Evolutionary conservation across 257 asterid genomes (phyloP).

Genomic region (Petunia axillaris): DNA sequence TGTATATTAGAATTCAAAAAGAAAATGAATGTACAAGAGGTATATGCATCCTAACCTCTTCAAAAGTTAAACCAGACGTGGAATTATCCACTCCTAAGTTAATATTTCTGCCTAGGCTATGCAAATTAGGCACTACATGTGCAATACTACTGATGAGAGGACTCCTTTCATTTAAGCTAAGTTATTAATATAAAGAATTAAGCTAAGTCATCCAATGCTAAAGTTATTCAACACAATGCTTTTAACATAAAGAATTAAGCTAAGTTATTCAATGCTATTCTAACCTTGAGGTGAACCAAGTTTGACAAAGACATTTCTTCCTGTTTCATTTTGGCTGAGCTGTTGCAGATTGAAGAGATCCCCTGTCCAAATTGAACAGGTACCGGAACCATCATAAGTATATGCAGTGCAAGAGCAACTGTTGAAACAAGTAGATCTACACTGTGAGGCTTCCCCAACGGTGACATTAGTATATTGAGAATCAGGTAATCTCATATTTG

Average conservation of each 20-base stretch:
- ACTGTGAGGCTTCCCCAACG: not conserved
- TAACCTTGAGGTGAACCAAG: not conserved
- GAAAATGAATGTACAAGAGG: no score
- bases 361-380: not conserved
- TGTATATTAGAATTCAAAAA: no score
- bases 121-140: no score
- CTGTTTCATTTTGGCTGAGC: not conserved
- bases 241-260: not conserved
- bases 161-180: no score
- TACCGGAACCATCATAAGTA: not conserved
- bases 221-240: not conserved
- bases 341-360: not conserved
- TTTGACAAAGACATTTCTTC: not conserved
- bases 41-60: no score
- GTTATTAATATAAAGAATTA: no score
- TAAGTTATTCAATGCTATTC: not conserved
- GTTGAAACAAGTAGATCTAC: not conserved
- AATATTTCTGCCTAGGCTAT: no score
- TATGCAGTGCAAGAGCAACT: conserved; percentile 21
- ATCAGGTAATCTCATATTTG: not conserved
- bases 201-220: no score
- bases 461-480: not conserved
- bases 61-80: no score
- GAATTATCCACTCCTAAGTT: no score
- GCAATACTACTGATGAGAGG: no score